Conservation (phyloP, 2,329 filamentous ascomycete genomes). For the Talaromyces pinophilus region DNA sequence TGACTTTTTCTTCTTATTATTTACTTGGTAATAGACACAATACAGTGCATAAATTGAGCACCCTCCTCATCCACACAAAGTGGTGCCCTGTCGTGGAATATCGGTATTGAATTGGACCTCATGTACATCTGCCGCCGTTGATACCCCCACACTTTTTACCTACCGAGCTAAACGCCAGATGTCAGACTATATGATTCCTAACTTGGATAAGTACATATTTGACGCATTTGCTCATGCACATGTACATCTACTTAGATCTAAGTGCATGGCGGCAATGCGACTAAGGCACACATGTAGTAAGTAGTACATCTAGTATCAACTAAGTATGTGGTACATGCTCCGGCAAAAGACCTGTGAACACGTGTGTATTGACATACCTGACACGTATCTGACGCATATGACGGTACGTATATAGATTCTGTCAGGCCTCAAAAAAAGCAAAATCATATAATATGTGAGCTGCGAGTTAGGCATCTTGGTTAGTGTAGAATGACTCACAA, state of each 20-base stretch:
- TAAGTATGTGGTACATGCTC: neutral
- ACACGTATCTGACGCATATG: neutral
- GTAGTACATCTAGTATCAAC: neutral
- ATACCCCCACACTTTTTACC: neutral
- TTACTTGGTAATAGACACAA: neutral
- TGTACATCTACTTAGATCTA: slow-evolving; percentile 6
- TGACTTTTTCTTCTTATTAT: too few species aligned
- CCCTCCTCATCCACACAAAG: neutral
- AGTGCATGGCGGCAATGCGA: neutral
- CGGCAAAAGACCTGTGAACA: neutral
- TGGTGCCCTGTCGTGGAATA: neutral
- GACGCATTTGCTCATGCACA: neutral
- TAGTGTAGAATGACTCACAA: neutral
- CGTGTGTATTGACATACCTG: neutral
- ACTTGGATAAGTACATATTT: slow-evolving; percentile 2
- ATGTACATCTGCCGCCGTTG: neutral
- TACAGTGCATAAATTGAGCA: neutral
- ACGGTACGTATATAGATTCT: neutral
- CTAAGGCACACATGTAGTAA: neutral
- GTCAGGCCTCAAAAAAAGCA: neutral
- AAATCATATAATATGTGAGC: neutral
- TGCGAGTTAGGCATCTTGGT: neutral
- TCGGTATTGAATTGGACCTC: neutral
- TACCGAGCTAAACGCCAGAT: neutral
- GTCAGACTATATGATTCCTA: neutral